phyloP scores from a whole-genome alignment of 257 asterid species.

The Solanum sitiens region DNA sequence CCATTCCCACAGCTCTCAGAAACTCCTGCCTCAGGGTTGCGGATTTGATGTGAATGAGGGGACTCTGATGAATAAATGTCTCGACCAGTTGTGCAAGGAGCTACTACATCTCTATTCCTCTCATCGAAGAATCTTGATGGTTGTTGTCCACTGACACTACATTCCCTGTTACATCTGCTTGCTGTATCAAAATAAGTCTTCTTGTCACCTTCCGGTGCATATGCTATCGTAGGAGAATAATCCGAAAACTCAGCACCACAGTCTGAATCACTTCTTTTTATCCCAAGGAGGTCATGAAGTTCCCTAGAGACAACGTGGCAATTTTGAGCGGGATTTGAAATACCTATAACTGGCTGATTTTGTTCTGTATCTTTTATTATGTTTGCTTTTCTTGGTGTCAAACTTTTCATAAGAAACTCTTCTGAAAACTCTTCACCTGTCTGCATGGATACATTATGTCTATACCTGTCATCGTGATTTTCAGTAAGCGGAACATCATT shows the following conservation, averaged over 20 bases:
- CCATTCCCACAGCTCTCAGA: conserved; percentile 25
- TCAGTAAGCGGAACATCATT: conserved; percentile 18
- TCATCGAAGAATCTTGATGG: conserved; percentile 21
- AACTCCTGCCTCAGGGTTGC: conserved; percentile 18
- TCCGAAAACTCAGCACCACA: conserved; percentile 15
- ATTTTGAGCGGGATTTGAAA: conserved; percentile 17
- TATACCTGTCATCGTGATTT: conserved; percentile 9
- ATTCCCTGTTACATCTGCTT: conserved; percentile 14
- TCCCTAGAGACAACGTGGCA: conserved; percentile 22
- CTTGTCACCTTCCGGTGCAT: conserved; percentile 13
- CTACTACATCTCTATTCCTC: conserved; percentile 17
- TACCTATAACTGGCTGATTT: conserved; percentile 2
- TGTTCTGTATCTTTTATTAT: conserved; percentile 13
- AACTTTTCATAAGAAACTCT: conserved; percentile 53
- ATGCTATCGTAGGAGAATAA: conserved; percentile 20
- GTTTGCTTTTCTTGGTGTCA: conserved; percentile 26
- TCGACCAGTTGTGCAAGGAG: conserved; percentile 9
- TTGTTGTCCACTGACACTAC: conserved; percentile 10
- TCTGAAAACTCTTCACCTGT: conserved; percentile 85
- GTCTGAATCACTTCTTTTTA: conserved; percentile 20
- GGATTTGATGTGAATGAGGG: conserved; percentile 22
- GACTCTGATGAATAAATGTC: conserved; percentile 23
- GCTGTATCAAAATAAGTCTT: conserved; percentile 6
- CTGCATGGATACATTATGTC: conserved; percentile 48
- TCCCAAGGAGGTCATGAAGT: conserved; percentile 19